These are phyloP conservation scores for Zalerion maritima DNA, from an alignment of 495 filamentous ascomycete species.

Conservation along the genomic window DNA sequence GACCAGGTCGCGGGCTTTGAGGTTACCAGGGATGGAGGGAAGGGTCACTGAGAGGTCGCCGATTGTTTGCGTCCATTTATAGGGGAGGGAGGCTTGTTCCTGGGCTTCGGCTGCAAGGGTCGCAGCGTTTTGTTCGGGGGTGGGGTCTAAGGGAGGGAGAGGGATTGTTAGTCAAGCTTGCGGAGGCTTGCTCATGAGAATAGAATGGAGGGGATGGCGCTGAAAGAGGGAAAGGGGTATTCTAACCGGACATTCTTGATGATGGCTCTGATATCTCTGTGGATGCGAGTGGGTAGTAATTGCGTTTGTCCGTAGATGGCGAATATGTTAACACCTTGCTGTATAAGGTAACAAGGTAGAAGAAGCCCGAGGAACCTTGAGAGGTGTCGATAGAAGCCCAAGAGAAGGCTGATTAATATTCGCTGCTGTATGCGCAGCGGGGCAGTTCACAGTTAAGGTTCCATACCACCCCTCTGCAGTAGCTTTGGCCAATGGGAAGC, in stretches of 20 bases:
- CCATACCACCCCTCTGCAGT: too few species aligned
- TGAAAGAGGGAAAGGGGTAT: not conserved
- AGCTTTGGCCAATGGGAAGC: too few species aligned
- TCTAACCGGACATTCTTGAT: not conserved
- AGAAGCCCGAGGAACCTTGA: too few species aligned
- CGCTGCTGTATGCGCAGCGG: too few species aligned
- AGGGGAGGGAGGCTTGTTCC: conserved; percentile 84
- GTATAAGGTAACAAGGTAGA: too few species aligned
- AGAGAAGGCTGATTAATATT: too few species aligned
- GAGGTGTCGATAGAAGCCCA: too few species aligned
- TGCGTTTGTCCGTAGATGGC: too few species aligned
- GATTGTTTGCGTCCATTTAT: conserved; percentile 98
- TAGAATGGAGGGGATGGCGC: not conserved
- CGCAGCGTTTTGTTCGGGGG: conserved; percentile 48
- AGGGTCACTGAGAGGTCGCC: conserved; percentile 72
- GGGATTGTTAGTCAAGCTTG: conserved; percentile 9
- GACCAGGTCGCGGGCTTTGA: conserved; percentile 72
- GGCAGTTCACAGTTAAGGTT: too few species aligned
- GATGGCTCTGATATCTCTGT: too few species aligned
- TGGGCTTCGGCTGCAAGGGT: conserved; percentile 63
- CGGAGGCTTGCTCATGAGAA: conserved; percentile 3
- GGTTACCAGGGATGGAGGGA: conserved; percentile 51
- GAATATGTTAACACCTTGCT: too few species aligned
- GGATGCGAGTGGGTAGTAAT: too few species aligned
- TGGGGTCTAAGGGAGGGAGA: conserved; percentile 26